Base-by-base conservation (phyloP, 116 monocot species). In the Papilionanthe hybrid region DNA sequence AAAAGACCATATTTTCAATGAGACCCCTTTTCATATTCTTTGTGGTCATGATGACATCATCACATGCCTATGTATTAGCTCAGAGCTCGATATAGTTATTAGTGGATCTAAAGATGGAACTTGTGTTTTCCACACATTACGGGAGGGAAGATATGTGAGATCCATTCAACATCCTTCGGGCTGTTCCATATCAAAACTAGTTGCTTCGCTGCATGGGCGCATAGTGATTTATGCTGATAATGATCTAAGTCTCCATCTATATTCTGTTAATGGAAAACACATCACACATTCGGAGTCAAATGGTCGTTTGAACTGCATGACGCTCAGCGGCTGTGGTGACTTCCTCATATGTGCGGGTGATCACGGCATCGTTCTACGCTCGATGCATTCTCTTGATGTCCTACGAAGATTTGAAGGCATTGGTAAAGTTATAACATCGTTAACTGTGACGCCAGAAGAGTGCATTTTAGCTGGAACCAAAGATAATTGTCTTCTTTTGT, bases 41-140 rank as follows among this genome's bases (percentile, higher is more conserved):
- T 99, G 95, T 74, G 95, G 99, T 5, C 99, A 99, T 86, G 99
- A 99, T 90, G 99, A 99, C 81, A 89, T 99, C 37, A 86, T 99
- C 68, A 99, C 95, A 44, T 99, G 93, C 84, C 84, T 99, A 82
- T 95, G 87, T 84, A 80, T 92, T 47, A 99, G 93, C 75, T 76
- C 81, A 55, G 99, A 99, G 63, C 89, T 99, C 37, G 95, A 99
- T 85, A 83, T 99, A 78, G 89, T 95, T 74, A 93, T 99, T 75
- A 95, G 95, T 86, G 99, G 99, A 27, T 99, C 99, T 20, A 99
- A 95, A 78, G 99, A 99, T 84, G 99, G 93, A 67, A 99, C 99
- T 32, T 99, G 99, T 80, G 82, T 93, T 53, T 99, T 99, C 72
- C 99, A 99, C 81, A 95, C 95, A 20, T 83, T 99, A 53, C 84